Percentiles rank a stretch among this genome's conserved stretches.
Evolutionary conservation across 108 stramenopile genomes (phyloP).

Genomic region (Nannochloropsis gaditana): DNA sequence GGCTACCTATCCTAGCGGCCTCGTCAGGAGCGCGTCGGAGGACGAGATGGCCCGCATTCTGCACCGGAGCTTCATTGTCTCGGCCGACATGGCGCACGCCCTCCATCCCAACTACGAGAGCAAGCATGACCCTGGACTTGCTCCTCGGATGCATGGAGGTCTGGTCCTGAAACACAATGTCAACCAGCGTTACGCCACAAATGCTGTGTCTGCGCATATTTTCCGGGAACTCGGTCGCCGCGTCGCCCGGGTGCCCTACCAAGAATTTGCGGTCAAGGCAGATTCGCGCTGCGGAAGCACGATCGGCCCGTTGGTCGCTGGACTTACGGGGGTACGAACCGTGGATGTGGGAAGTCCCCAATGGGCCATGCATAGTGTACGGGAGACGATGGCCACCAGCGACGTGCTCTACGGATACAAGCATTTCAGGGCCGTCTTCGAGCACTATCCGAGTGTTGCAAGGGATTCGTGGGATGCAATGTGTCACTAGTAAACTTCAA

Average conservation of each 20-base stretch:
- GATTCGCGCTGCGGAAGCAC: slow-evolving; percentile 92
- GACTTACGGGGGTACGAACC: slow-evolving; percentile 78
- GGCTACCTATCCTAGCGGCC: neutral
- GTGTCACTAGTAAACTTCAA: neutral
- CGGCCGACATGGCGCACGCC: slow-evolving; percentile 93
- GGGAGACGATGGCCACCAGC: slow-evolving; percentile 48
- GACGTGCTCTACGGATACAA: slow-evolving; percentile 36
- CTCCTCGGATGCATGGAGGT: slow-evolving; percentile 83
- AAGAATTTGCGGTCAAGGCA: slow-evolving; percentile 85
- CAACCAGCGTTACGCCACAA: slow-evolving; percentile 95
- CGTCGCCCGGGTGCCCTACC: slow-evolving; percentile 60
- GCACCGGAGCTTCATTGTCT: slow-evolving; percentile 66
- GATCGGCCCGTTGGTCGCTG: slow-evolving; percentile 86
- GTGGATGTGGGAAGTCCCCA: slow-evolving; percentile 95
- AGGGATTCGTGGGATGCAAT: neutral
- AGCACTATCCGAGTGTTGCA: neutral
- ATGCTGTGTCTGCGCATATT: slow-evolving; percentile 71
- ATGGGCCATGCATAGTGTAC: slow-evolving; percentile 77
- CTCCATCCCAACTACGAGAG: slow-evolving; percentile 90
- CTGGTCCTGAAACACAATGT: slow-evolving; percentile 95
- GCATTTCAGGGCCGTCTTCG: slow-evolving; percentile 36
- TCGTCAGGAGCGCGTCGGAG: neutral
- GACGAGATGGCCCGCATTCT: slow-evolving; percentile 28
- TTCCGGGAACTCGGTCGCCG: slow-evolving; percentile 72
- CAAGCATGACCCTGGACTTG: slow-evolving; percentile 86